Evolutionary conservation across 2,329 filamentous ascomycete genomes (phyloP).

Genomic region (Colletotrichum chlorophyti): DNA sequence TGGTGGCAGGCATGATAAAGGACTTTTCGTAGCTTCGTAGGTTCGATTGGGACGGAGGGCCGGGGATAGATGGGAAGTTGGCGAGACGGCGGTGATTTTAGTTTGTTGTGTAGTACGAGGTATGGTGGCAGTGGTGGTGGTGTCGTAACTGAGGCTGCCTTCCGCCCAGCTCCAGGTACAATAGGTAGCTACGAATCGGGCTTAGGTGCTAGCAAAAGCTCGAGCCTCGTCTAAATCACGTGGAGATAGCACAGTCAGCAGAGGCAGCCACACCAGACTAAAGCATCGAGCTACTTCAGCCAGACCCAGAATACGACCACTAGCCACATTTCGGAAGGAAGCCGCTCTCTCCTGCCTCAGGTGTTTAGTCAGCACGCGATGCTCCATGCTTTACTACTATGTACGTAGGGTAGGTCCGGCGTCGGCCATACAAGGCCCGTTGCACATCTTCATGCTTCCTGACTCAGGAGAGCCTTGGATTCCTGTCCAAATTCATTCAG

Average conservation of each 20-base stretch:
- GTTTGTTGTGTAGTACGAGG: constrained; percentile 9
- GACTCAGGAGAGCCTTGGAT: background rate
- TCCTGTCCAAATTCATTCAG: constrained; percentile 4
- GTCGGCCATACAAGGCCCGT: no score
- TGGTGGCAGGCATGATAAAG: constrained; percentile 87
- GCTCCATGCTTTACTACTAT: no score
- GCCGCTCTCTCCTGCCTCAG: no score
- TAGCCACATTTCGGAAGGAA: background rate
- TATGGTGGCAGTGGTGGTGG: constrained; percentile 15
- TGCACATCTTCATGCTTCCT: no score
- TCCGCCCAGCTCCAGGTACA: constrained; percentile 31
- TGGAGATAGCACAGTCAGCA: background rate
- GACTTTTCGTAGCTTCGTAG: constrained; percentile 23
- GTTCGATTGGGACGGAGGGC: constrained; percentile 26
- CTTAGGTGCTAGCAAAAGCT: constrained; percentile 28
- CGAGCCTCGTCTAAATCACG: constrained; percentile 29
- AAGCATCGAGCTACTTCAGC: no score
- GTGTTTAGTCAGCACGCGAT: no score
- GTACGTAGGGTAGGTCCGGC: no score
- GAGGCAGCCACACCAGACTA: background rate
- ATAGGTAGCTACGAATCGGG: constrained; percentile 29
- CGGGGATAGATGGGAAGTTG: constrained; percentile 15
- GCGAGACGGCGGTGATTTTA: constrained; percentile 5
- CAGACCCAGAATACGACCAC: background rate
- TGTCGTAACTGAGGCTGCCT: constrained; percentile 37